phyloP scores from a whole-genome alignment of 2,329 filamentous ascomycete species.

The Penicillium verrucosum region DNA sequence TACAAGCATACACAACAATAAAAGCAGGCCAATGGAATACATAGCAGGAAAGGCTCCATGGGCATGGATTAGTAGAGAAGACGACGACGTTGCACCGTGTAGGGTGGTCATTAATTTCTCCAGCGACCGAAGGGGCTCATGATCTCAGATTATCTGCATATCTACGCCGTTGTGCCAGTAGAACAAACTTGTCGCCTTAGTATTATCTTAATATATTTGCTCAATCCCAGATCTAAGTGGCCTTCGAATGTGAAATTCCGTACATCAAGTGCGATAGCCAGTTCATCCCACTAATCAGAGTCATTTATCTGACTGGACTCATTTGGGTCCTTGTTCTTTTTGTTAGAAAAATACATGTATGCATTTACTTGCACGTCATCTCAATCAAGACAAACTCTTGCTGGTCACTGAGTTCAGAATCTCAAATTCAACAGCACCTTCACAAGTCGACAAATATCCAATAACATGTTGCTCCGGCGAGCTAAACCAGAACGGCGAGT shows the following conservation, averaged over 20 bases:
- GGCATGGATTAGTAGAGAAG: neutral
- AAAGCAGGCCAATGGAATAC: no score
- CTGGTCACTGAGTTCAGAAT: slow-evolving; percentile 29
- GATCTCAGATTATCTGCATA: neutral
- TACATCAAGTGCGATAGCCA: neutral
- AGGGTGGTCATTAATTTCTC: neutral
- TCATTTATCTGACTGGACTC: no score
- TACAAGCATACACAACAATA: no score
- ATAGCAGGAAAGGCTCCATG: no score
- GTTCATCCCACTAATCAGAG: neutral
- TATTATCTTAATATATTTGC: neutral
- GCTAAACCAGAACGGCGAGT: slow-evolving; percentile 36
- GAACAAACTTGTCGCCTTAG: neutral
- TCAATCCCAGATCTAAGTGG: neutral
- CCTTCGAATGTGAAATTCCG: neutral
- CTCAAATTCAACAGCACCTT: slow-evolving; percentile 25
- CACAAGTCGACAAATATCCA: slow-evolving; percentile 29
- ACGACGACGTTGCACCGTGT: neutral
- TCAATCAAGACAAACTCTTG: slow-evolving; percentile 5
- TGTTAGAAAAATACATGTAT: no score
- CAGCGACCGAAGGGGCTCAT: neutral
- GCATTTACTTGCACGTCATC: no score
- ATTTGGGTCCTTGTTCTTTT: neutral
- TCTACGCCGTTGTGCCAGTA: neutral
- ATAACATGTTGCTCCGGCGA: slow-evolving; percentile 36